phyloP scores from a whole-genome alignment of 805 yeast species.

The Saccharomycopsis capsularis region DNA sequence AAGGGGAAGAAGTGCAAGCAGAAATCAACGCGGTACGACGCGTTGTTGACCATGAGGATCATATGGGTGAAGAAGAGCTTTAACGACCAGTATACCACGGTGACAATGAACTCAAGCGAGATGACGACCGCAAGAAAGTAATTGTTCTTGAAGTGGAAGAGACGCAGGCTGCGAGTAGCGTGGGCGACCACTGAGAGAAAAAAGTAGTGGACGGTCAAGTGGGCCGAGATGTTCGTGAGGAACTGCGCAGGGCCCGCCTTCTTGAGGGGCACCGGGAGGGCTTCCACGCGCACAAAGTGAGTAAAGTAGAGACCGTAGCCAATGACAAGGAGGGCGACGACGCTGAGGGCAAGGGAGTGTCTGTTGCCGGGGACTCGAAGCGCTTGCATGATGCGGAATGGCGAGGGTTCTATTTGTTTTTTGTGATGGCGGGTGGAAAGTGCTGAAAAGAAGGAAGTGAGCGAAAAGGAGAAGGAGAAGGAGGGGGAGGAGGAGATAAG shows the following conservation, averaged over 20 bases:
- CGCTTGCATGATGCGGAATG: too few species aligned
- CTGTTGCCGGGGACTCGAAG: background rate
- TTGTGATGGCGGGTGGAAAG: too few species aligned
- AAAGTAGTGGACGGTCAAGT: constrained; percentile 39
- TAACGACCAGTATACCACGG: constrained; percentile 64
- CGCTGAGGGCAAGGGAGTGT: background rate
- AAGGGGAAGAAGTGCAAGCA: constrained; percentile 18
- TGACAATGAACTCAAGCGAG: constrained; percentile 54
- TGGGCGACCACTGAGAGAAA: constrained; percentile 10
- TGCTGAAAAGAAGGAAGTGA: too few species aligned
- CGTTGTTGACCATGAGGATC: constrained; percentile 31
- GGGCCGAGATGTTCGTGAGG: constrained; percentile 56
- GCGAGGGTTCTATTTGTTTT: too few species aligned
- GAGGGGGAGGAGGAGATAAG: too few species aligned
- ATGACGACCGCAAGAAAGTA: constrained; percentile 47
- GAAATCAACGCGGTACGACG: constrained; percentile 16
- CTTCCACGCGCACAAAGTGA: background rate
- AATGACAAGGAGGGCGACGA: background rate
- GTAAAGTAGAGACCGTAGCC: constrained; percentile 18
- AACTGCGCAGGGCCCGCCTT: constrained; percentile 56
- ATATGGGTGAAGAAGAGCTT: constrained; percentile 43
- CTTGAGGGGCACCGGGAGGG: background rate
- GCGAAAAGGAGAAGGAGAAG: too few species aligned
- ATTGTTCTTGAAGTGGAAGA: constrained; percentile 33
- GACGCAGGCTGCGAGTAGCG: background rate